Evolutionary conservation across 352 stramenopile species (phyloP).

Genomic region (Sclerospora graminicola): DNA sequence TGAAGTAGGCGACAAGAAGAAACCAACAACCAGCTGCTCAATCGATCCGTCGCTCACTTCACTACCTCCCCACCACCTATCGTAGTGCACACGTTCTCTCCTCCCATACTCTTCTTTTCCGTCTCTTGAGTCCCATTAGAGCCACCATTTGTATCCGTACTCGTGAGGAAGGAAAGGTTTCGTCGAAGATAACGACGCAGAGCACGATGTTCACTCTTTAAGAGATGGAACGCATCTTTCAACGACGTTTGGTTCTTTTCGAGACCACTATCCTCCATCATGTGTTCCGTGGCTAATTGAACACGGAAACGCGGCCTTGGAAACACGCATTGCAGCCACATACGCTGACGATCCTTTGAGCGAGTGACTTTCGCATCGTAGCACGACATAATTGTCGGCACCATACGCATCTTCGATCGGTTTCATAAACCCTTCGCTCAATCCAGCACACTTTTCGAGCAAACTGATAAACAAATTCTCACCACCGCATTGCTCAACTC

Average conservation of each 20-base stretch:
- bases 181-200: conserved; percentile 69
- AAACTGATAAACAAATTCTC: conserved; percentile 77
- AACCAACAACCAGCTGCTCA: no score
- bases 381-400: conserved; percentile 40
- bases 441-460: conserved; percentile 65
- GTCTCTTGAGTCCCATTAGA: conserved; percentile 20
- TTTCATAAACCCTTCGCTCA: conserved; percentile 68
- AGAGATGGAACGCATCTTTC: conserved; percentile 36
- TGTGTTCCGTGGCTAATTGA: conserved; percentile 59
- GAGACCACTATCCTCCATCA: conserved; percentile 48
- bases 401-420: conserved; percentile 59
- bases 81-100: conserved; percentile 60
- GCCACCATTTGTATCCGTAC: neutral
- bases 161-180: conserved; percentile 74
- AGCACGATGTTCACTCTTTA: conserved; percentile 67
- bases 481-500: conserved; percentile 76
- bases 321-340: conserved; percentile 71
- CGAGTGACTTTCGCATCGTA: conserved; percentile 72
- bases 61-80: no score
- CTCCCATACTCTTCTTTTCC: conserved; percentile 27
- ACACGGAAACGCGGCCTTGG: conserved; percentile 74
- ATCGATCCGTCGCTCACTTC: no score
- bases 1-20: no score
- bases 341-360: conserved; percentile 85
- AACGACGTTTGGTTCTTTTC: conserved; percentile 26